These are phyloP conservation scores for Fistulifera pelliculosa DNA, from an alignment of 108 stramenopile genomes.

Conservation along the genomic window DNA sequence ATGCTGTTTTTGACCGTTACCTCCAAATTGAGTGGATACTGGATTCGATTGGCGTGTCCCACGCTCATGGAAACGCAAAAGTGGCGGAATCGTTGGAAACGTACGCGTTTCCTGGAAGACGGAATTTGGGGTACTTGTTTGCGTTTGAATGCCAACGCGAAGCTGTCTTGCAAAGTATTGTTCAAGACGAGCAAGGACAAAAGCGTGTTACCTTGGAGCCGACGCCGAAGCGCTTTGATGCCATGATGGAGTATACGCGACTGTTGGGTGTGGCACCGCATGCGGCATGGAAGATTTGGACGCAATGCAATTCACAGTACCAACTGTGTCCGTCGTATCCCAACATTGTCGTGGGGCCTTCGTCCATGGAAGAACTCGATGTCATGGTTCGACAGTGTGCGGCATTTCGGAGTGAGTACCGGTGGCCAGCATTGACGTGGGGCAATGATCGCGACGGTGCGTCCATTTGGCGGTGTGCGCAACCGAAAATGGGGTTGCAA, in stretches of 20 bases:
- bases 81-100: constrained; percentile 68
- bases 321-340: constrained; percentile 85
- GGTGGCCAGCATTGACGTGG: constrained; percentile 89
- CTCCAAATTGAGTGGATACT: constrained; percentile 66
- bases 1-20: constrained; percentile 33
- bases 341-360: constrained; percentile 69
- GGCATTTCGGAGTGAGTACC: constrained; percentile 79
- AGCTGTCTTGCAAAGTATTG: constrained; percentile 46
- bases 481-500: constrained; percentile 93
- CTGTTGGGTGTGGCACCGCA: constrained; percentile 13
- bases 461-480: constrained; percentile 89
- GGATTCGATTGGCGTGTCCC: constrained; percentile 60
- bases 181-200: constrained; percentile 8
- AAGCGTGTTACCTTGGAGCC: constrained; percentile 36
- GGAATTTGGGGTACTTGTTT: constrained; percentile 81
- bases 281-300: constrained; percentile 35
- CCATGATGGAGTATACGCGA: constrained; percentile 54
- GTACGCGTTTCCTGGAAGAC: constrained; percentile 84
- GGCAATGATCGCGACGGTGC: constrained; percentile 55
- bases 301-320: constrained; percentile 56
- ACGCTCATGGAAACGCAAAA: constrained; percentile 59
- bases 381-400: constrained; percentile 61
- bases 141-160: constrained; percentile 78
- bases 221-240: constrained; percentile 53
- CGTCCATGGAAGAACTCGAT: constrained; percentile 41